Percentiles rank a stretch among this genome's conserved stretches.
These are phyloP conservation scores for Areca catechu DNA, from an alignment of 176 grass and related monocot species.

Conservation along the genomic window DNA sequence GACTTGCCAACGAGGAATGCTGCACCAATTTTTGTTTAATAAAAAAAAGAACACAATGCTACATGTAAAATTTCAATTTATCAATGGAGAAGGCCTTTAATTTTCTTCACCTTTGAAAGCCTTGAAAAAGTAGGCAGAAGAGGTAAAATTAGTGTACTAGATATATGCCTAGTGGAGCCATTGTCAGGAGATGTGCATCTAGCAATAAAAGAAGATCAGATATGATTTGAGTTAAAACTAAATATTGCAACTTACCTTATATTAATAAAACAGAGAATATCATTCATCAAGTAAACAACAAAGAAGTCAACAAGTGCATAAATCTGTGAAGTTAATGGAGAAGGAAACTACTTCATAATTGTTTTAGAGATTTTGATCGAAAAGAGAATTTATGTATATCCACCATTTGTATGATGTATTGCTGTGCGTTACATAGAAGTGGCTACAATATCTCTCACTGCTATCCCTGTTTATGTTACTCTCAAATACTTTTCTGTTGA, in stretches of 20 bases:
- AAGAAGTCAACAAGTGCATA: no score
- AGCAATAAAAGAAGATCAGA: neutral
- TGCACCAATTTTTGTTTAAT: slow-evolving; percentile 3
- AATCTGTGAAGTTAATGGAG: no score
- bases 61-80: neutral
- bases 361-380: no score
- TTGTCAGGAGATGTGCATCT: slow-evolving; percentile 6
- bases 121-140: slow-evolving; percentile 4
- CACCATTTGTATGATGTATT: no score
- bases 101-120: neutral
- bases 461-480: no score
- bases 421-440: no score
- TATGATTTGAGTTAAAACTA: neutral
- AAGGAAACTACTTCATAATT: no score
- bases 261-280: neutral
- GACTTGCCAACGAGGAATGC: neutral
- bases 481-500: no score
- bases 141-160: slow-evolving; percentile 4
- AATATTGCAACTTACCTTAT: neutral
- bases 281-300: no score
- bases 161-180: slow-evolving; percentile 4
- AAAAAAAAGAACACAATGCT: neutral
- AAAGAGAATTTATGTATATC: no score
- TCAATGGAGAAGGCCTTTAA: neutral
- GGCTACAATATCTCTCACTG: no score